phyloP scores from a whole-genome alignment of 1,284 basidiomycete species.

The Leccinum insolens region DNA sequence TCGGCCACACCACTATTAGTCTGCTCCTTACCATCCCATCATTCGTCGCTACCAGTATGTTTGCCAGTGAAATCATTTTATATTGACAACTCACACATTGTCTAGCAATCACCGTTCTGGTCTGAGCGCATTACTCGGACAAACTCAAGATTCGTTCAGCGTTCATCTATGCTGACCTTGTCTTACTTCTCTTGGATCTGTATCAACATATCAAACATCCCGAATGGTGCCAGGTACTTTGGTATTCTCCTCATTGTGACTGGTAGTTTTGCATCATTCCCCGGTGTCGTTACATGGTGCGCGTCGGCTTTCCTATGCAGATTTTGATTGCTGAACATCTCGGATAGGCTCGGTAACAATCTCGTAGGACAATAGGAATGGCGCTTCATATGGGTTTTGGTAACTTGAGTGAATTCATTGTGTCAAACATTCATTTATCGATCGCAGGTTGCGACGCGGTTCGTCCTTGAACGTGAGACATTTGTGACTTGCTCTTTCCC shows the following conservation, averaged over 20 bases:
- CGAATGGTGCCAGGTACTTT: constrained; percentile 59
- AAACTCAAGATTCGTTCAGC: constrained; percentile 55
- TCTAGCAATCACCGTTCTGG: constrained; percentile 53
- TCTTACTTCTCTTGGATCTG: constrained; percentile 58
- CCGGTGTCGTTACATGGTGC: constrained; percentile 70
- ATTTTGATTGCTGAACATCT: background rate
- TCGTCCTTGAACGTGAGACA: constrained; percentile 52
- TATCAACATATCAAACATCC: constrained; percentile 57
- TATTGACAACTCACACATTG: too few species aligned
- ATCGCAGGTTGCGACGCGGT: constrained; percentile 56
- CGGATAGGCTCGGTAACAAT: constrained; percentile 46
- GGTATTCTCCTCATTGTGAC: constrained; percentile 61
- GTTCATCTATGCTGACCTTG: constrained; percentile 61
- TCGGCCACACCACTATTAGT: constrained; percentile 59
- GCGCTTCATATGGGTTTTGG: constrained; percentile 48
- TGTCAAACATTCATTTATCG: constrained; percentile 46
- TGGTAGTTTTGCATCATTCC: constrained; percentile 59
- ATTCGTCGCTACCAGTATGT: constrained; percentile 62
- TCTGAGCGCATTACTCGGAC: constrained; percentile 64
- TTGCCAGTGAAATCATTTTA: background rate
- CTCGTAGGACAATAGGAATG: constrained; percentile 47
- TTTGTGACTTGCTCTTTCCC: too few species aligned
- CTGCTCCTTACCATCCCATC: constrained; percentile 73
- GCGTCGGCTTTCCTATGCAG: background rate
- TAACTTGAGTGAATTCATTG: constrained; percentile 37